phyloP scores from a whole-genome alignment of 306 rosid genomes.

The Malus asiatica region DNA sequence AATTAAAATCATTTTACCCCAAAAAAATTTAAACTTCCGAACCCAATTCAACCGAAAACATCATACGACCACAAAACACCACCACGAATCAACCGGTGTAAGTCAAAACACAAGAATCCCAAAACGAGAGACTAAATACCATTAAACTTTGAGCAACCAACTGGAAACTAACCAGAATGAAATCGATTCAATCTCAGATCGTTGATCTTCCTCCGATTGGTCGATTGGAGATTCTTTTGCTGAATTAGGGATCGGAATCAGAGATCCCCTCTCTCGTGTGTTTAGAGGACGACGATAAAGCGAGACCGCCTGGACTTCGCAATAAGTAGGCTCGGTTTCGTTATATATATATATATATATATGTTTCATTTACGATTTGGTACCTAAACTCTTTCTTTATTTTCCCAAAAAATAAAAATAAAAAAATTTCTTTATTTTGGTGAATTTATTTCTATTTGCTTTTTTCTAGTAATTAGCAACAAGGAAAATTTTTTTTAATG shows the following conservation, averaged over 20 bases:
- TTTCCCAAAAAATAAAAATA: no score
- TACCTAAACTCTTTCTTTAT: neutral
- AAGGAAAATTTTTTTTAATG: no score
- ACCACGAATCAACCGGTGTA: neutral
- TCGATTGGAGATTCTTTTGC: neutral
- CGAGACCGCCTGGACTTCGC: neutral
- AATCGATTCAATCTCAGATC: neutral
- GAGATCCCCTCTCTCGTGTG: neutral
- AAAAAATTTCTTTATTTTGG: no score
- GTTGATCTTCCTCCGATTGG: neutral
- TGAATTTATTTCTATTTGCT: no score
- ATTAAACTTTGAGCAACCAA: neutral
- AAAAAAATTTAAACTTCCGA: neutral
- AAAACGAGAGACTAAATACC: neutral
- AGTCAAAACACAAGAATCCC: neutral
- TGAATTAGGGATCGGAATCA: neutral
- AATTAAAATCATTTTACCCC: neutral
- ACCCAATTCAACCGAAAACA: neutral
- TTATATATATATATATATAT: neutral
- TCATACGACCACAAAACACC: neutral
- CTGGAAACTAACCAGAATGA: neutral
- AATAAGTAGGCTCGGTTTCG: neutral
- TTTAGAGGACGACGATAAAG: neutral
- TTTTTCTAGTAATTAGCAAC: no score
- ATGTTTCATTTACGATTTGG: neutral